Conservation (phyloP, 176 grass and related monocot genomes). For the Ensete glaucum region DNA sequence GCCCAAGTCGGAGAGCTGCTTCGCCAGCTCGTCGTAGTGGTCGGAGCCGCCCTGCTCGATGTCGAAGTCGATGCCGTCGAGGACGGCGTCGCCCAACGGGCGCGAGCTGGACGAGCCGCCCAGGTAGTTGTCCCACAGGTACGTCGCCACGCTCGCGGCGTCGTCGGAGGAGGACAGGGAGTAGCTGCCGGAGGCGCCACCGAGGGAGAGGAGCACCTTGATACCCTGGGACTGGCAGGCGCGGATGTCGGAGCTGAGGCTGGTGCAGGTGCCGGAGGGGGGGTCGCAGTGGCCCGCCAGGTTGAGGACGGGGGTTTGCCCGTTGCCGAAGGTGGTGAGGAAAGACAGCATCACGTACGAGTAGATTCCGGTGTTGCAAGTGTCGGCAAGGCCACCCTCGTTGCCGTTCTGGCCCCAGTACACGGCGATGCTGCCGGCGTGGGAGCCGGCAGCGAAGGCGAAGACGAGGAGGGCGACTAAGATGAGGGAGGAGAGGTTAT, state of each 20-base stretch:
- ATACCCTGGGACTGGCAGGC: conserved; percentile 33
- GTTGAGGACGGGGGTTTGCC: conserved; percentile 38
- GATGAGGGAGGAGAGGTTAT: conserved; percentile 5
- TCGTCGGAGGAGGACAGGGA: conserved; percentile 30
- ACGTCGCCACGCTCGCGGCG: conserved; percentile 33
- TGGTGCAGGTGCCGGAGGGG: conserved; percentile 24
- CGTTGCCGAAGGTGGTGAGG: conserved; percentile 59
- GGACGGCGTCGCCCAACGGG: conserved; percentile 47
- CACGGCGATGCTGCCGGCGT: conserved; percentile 51
- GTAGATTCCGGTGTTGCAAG: conserved; percentile 52
- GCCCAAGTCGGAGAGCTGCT: conserved; percentile 35
- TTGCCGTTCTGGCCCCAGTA: conserved; percentile 64
- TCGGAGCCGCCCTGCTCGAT: conserved; percentile 47
- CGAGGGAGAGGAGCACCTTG: conserved; percentile 67
- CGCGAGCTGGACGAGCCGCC: conserved; percentile 37
- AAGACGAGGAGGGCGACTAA: conserved; percentile 29
- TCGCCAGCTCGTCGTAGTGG: conserved; percentile 50
- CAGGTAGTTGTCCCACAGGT: conserved; percentile 70
- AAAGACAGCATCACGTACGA: conserved; percentile 34
- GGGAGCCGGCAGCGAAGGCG: conserved; percentile 16
- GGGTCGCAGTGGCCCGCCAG: conserved; percentile 48
- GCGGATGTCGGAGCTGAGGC: conserved; percentile 33
- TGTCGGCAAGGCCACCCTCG: conserved; percentile 45
- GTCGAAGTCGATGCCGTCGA: conserved; percentile 73
- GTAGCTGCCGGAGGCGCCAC: conserved; percentile 45